Evolutionary conservation across 2,329 filamentous ascomycete species (phyloP), one percentile per base, ranked within the genome.

Genomic region (Aspergillus eucalypticola): DNA sequence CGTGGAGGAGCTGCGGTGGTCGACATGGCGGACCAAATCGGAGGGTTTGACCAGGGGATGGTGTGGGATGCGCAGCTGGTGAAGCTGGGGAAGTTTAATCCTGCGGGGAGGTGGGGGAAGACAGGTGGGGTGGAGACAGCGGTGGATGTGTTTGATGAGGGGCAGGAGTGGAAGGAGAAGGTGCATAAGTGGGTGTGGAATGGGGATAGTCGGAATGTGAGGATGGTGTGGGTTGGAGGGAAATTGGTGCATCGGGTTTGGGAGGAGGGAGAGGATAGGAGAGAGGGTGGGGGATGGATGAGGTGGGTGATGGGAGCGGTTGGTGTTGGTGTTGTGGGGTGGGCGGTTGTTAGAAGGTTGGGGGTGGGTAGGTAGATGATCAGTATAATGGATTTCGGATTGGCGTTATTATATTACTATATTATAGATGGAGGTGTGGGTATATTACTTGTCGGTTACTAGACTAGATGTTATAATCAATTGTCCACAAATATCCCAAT

Each of bases 141-240:
- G 7, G 91, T 97, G 0, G 92, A 97, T 75, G 75, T 97, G 0
- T 99, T 97, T 80, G 93, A 92, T 1, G 92, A 89, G 85, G 94
- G 11, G 1, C 32, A 98, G 83, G 85, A 72, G n/a, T 96, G 90
- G 91, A 86, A 89, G 41, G 91, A 98, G 70, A 86, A 82, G 70
- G 79, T 98, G 10, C 90, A 91, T 55, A 99, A 99, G 81, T 99
- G 95, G 95, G 81, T 98, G 62, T 99, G 90, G 78, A 90, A 86
- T 66, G 95, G 95, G 0, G 93, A 98, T 79, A 95, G 98, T 77
- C 83, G 94, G 67, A 98, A 98, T 75, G 94, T 92, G 2, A 84
- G 83, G 68, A 87, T 84, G 67, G 95, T 99, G 5, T 99, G 94
- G 94, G 92, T 98, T 1, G 87, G 84, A 72, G 95, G 95, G 2